Conservation (phyloP, 2,329 filamentous ascomycete species). For the Colletotrichum magnum region DNA sequence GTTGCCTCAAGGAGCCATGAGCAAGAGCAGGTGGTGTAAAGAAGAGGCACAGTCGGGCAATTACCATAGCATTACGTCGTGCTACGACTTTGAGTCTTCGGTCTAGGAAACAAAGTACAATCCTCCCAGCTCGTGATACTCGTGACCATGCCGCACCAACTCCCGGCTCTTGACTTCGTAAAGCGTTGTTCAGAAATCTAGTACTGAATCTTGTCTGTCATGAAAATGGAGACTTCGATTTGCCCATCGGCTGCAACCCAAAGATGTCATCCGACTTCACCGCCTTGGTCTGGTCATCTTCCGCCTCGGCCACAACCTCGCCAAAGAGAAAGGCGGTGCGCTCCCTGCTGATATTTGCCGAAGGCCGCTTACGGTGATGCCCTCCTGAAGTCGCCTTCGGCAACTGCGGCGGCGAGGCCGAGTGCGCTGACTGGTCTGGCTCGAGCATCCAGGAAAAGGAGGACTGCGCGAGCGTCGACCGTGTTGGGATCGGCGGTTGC, state of each 20-base stretch:
- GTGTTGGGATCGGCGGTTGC: constrained; percentile 66
- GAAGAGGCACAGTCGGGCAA: background rate
- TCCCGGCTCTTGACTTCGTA: constrained; percentile 4
- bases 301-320: constrained; percentile 59
- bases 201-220: constrained; percentile 15
- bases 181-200: constrained; percentile 12
- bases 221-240: constrained; percentile 30
- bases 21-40: background rate
- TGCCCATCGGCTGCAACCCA: constrained; percentile 64
- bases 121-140: background rate
- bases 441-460: constrained; percentile 87
- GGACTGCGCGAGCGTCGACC: constrained; percentile 79
- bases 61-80: constrained; percentile 11
- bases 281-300: constrained; percentile 52
- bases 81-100: constrained; percentile 5
- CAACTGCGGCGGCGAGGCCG: constrained; percentile 49
- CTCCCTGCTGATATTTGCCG: constrained; percentile 63
- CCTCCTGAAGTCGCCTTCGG: constrained; percentile 43
- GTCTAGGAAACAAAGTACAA: background rate
- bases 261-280: constrained; percentile 65
- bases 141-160: background rate
- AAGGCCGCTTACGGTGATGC: constrained; percentile 56
- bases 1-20: no score
- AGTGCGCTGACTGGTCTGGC: constrained; percentile 58
- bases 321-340: constrained; percentile 73